Percentiles rank a stretch among this genome's conserved stretches.
Evolutionary conservation across 2,329 filamentous ascomycete species (phyloP).

Genomic region (Tolypocladium paradoxum): DNA sequence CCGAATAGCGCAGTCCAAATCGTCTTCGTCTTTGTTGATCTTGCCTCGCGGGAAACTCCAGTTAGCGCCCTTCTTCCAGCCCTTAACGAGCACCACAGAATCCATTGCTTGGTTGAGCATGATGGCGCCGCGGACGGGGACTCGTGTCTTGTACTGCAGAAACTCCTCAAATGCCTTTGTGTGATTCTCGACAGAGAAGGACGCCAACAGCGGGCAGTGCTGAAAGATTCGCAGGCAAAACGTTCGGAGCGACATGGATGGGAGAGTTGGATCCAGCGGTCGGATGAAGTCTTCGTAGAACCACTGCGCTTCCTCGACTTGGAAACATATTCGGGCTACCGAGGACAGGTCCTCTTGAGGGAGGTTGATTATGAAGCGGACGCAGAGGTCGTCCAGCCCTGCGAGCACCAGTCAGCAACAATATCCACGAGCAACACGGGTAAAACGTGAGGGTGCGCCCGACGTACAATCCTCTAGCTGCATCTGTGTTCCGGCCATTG

Average conservation of each 20-base stretch:
- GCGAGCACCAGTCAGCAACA: slow-evolving; percentile 12
- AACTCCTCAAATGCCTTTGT: slow-evolving; percentile 84
- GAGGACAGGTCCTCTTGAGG: slow-evolving; percentile 83
- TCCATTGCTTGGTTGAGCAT: slow-evolving; percentile 93
- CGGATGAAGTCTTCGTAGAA: slow-evolving; percentile 99
- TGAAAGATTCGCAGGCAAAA: slow-evolving; percentile 90
- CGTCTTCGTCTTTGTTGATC: slow-evolving; percentile 94
- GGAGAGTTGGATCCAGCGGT: slow-evolving; percentile 72
- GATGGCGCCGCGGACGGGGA: slow-evolving; percentile 90
- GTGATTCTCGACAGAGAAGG: slow-evolving; percentile 68
- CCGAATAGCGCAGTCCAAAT: slow-evolving; percentile 84
- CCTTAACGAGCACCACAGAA: slow-evolving; percentile 83
- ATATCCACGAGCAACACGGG: background rate
- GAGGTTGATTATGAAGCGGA: slow-evolving; percentile 96
- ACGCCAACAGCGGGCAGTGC: slow-evolving; percentile 80
- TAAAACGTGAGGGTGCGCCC: background rate
- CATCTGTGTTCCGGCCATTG: slow-evolving; percentile 70
- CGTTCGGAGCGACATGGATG: slow-evolving; percentile 70
- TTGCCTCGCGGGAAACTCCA: slow-evolving; percentile 98
- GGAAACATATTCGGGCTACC: slow-evolving; percentile 92
- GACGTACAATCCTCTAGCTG: slow-evolving; percentile 76
- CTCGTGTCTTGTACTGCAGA: slow-evolving; percentile 83
- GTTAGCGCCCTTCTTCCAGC: slow-evolving; percentile 92
- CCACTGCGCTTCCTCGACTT: slow-evolving; percentile 99
- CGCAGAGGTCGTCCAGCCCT: slow-evolving; percentile 96